Percentiles rank a stretch among this genome's conserved stretches.
These are phyloP conservation scores for Moesziomyces parantarcticus DNA, from an alignment of 1,284 basidiomycete genomes.

Conservation along the genomic window DNA sequence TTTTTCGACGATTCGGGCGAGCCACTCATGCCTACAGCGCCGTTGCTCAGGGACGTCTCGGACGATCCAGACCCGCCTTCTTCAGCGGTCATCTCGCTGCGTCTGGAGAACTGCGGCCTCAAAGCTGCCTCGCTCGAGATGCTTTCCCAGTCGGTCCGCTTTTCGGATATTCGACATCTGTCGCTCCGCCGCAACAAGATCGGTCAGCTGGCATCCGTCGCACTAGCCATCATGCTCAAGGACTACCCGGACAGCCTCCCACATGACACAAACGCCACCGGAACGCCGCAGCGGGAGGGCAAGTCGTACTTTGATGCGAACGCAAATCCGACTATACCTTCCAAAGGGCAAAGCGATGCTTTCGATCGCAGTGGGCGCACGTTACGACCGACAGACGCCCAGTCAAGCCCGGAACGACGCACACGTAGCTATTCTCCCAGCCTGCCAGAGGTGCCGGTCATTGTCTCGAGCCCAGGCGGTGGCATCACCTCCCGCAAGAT, in stretches of 20 bases:
- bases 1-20: constrained; percentile 58
- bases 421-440: constrained; percentile 53
- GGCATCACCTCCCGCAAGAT: constrained; percentile 56
- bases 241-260: constrained; percentile 54
- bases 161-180: constrained; percentile 61
- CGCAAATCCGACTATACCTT: not conserved
- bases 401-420: constrained; percentile 19
- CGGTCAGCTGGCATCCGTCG: constrained; percentile 36
- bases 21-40: constrained; percentile 60
- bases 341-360: not conserved
- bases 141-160: constrained; percentile 58
- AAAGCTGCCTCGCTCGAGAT: constrained; percentile 55
- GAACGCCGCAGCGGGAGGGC: constrained; percentile 4
- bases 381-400: constrained; percentile 9
- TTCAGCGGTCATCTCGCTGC: constrained; percentile 56
- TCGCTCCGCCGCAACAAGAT: constrained; percentile 62
- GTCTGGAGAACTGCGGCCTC: constrained; percentile 62
- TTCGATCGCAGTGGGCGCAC: constrained; percentile 19
- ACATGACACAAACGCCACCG: not conserved
- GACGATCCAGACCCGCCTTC: constrained; percentile 39
- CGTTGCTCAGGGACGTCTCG: constrained; percentile 49
- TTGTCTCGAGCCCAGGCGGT: constrained; percentile 57
- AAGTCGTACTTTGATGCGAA: constrained; percentile 35
- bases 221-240: constrained; percentile 55
- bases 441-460: constrained; percentile 54